Evolutionary conservation across 2,329 filamentous ascomycete species (phyloP), one percentile per base, ranked within the genome.

Genomic region (Aspergillus pseudonomiae): DNA sequence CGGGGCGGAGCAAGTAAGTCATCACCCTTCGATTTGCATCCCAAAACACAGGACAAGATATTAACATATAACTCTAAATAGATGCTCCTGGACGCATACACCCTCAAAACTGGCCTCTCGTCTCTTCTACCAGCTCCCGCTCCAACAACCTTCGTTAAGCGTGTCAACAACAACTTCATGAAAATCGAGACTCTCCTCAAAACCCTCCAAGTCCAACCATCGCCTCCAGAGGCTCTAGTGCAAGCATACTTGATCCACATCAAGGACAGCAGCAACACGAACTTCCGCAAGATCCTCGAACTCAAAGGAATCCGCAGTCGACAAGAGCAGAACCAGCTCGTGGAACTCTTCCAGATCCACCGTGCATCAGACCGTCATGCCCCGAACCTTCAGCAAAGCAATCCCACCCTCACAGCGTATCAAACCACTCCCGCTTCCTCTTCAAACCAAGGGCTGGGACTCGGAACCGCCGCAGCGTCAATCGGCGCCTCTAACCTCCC

Each of bases 241-340:
- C 94, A 98, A 80, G 95, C 95, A 39, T 99, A 99, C 77, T 88
- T 99, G 39, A 96, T 98, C 77, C 95, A 98, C 80, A 95, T 99
- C 68, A 93, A 88, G 69, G 95, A 99, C 82, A 89, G 91, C 61
- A 96, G 91, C 67, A 95, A 98, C 75, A 87, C 88, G 72, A 99
- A 99, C 80, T 99, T 99, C 86, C 89, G 89, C 75, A 98, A 97
- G 80, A 91, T 99, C 64, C 88, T 99, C 53, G 95, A 99, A 57
- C 85, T 99, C 67, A 99, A 99, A 78, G 95, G 95, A 54, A 90
- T 99, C 64, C 87, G 90, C 60, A 82, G 81, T 66, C 94, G 93
- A 74, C 83, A 87, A 65, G 95, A 99, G 65, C 92, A 97, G 73
- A 81, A 86, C 3, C 88, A 92, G 66, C 88, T 98, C 2, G 81